Base-by-base conservation (phyloP, 108 stramenopile species). In the Schizochytrium sp. region DNA sequence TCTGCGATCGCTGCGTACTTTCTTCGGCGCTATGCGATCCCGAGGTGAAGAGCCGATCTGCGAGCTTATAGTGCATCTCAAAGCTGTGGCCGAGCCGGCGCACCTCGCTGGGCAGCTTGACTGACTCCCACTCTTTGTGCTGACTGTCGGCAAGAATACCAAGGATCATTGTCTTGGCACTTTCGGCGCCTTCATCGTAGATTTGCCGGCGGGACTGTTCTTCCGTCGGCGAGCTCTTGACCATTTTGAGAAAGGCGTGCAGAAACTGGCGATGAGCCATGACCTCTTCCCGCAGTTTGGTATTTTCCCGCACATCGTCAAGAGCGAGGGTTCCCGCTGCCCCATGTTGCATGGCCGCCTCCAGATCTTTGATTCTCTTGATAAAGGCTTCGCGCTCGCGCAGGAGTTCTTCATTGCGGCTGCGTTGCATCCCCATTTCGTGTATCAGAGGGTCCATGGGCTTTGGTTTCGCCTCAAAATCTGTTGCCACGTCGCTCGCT, bases 131-230 rank as follows among this genome's bases (percentile, higher is more conserved):
- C 18, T 23, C 76, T 83, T 53, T 12, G 5, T 53, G 48, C 48
- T 83, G 76, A 23, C 76, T 83, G n/a, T 83, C 76, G n/a, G 76
- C 76, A 28, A 83, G 48, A n/a, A 83, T 83, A 1, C 76, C 51
- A 16, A 83, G 51, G 12, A 83, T 8, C 19, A 83, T 83, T 8
- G 19, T 53, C n/a, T 21, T 83, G n/a, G 76, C 76, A 3, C 51
- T 47, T 47, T 83, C 76, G 45, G 76, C 76, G 45, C 76, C 76
- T 23, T 83, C 76, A 12, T 83, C 51, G 76, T 83, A 83, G 51
- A 83, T 83, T 6, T 34, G 19, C 18, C 45, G 45, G 0, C 51
- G 45, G 10, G 76, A 43, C n/a, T 3, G 19, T 16, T 53, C 25
- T 23, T 83, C 76, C 10, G 76, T 45, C 2, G 76, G 76, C 51